Conservation (phyloP, 768 basidiomycete genomes). For the Rhodotorula graminis region DNA sequence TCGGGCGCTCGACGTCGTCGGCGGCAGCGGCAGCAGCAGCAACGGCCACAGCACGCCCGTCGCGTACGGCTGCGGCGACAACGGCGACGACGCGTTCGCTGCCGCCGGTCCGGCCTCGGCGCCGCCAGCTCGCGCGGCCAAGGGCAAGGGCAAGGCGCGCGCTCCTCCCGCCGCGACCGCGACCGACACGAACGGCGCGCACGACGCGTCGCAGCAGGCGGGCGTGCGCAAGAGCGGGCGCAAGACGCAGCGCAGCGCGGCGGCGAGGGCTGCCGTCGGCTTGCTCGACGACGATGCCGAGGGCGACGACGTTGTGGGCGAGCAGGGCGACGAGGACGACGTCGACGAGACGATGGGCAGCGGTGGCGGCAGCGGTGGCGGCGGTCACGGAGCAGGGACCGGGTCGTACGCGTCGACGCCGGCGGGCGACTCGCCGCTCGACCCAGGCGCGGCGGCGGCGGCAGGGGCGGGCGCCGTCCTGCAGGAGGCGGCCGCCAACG, state of each 20-base stretch:
- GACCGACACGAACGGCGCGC: not conserved
- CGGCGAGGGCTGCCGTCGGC: not conserved
- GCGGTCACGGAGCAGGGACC: not conserved
- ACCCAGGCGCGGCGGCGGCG: not conserved
- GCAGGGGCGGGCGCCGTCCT: constrained; percentile 1
- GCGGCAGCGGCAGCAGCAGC: too few relatives aligned
- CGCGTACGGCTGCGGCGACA: too few relatives aligned
- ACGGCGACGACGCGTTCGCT: not conserved
- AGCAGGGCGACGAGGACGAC: not conserved
- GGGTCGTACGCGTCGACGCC: not conserved
- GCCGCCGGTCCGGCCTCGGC: not conserved
- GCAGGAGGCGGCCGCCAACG: constrained; percentile 19
- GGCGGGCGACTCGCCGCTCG: not conserved
- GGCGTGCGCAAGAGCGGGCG: not conserved
- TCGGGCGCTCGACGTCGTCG: too few relatives aligned
- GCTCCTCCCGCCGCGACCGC: not conserved
- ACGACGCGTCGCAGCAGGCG: not conserved
- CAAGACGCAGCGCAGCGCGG: not conserved
- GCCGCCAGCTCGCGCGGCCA: not conserved
- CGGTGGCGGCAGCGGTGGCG: not conserved
- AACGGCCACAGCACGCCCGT: too few relatives aligned
- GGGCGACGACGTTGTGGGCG: not conserved
- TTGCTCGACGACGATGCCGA: not conserved
- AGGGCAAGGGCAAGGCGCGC: constrained; percentile 10
- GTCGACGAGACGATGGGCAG: not conserved